Evolutionary conservation across 345 rosid genomes (phyloP), one percentile per base, ranked within the genome.

Genomic region (Hypericum perforatum): DNA sequence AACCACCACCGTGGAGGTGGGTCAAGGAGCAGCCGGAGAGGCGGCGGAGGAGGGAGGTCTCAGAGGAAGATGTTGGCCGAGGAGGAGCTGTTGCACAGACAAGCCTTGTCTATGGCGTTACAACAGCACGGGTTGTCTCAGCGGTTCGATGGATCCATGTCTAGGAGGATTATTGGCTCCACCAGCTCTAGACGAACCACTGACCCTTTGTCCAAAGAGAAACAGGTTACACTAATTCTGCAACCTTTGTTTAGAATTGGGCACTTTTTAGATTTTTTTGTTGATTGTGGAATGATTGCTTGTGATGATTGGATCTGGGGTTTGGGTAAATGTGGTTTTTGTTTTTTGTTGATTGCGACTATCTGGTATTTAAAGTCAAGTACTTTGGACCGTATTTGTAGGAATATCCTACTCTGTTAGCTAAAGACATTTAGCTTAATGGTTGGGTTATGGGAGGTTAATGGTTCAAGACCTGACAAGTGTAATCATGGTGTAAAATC

Each of bases 101-200:
- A 89, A 76, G 95, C 95, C 73, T 57, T 92, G 8, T 92, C 98
- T 16, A 82, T 87, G 98, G 98, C 86, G 37, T 73, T 85, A 62
- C 94, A 87, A 15, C 98, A 91, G 68, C 84, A 82, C 57, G 88
- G 78, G 47, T 66, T 80, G 68, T 92, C 98, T 57, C 98, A 83
- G 77, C 73, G 98, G 72, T 85, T 85, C 40, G 96, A 92, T 6
- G 96, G 98, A 74, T 92, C 98, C 80, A 87, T 92, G 89, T 92
- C 98, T 11, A 75, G 96, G 58, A 76, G 96, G 59, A 76, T 79
- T 60, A 82, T 60, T 53, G 80, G 95, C 64, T 81, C 90, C 54
- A 82, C 96, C 8, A 84, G 89, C 67, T 80, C 94, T 11, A 73
- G 89, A 59, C 76, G 86, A 56, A 75, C 77, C 49, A 53, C 91